Evolutionary conservation across 176 grass and related monocot genomes (phyloP), one percentile per base, ranked within the genome.

Genomic region (Aegilops speltoides): DNA sequence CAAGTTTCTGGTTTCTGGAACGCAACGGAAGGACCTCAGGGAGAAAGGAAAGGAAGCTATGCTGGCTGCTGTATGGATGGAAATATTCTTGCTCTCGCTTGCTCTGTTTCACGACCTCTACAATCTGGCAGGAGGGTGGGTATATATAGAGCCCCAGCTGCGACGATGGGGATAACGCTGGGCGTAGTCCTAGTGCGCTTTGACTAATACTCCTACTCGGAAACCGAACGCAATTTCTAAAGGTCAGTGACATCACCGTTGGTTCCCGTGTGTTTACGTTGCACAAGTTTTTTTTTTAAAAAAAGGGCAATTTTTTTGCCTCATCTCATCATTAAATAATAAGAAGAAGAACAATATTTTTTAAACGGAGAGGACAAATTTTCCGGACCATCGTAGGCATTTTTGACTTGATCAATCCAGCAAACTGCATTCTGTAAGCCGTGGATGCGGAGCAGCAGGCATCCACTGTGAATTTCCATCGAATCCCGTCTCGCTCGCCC

Each of bases 151-250:
- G 59, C 89, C 79, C 32, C 34, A 54, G 65, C 52, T 57, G 16
- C 2, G 50, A 6, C 50, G 50, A 54, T 19, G 5, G 71, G 56
- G 76, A 87, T 91, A 82, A 86, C 68, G 80, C 81, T 85, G 23
- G 84, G 62, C 48, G 82, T 33, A 22, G 62, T 84, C 76, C 19
- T 32, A 60, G 86, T 85, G 86, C 72, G 40, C 64, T 85, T 88
- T 86, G 90, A 88, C 90, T 82, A 69, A 64, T 75, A 82, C 71
- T 29, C 72, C 54, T 75, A 82, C 71, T 29, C 72, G 56, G 61
- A 64, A 74, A 85, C 68, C 31, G 3, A 22, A 11, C 11, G 64
- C 70, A 10, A 56, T 82, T 85, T 65, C 61, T 60, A 45, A 45
- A 45, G 11, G 37, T 19, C 40, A 10, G 82, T 86, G 82, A 78